Evolutionary conservation across 192 early-diverging fungal genomes (phyloP).

Genomic region (Entomortierella chlamydospora): DNA sequence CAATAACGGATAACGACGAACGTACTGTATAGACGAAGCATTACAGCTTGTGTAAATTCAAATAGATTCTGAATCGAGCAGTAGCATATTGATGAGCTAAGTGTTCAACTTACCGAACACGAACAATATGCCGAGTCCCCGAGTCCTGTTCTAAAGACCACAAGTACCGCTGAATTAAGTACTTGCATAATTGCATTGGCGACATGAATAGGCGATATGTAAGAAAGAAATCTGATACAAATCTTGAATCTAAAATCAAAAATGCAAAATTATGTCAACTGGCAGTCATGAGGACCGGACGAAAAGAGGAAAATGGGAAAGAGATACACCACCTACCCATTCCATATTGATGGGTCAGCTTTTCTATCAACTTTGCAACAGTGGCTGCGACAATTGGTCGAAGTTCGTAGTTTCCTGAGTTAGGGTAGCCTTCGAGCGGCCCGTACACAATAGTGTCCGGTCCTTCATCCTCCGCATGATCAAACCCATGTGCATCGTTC

Average conservation of each 20-base stretch:
- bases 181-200: constrained; percentile 63
- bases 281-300: too few relatives aligned
- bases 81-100: too few relatives aligned
- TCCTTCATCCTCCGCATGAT: constrained; percentile 40
- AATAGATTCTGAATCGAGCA: too few relatives aligned
- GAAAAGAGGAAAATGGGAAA: not conserved
- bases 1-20: constrained; percentile 68
- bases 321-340: constrained; percentile 48
- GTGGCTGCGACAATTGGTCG: constrained; percentile 60
- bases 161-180: constrained; percentile 63
- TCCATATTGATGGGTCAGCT: constrained; percentile 59
- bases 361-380: constrained; percentile 66
- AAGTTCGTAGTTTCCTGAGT: constrained; percentile 3
- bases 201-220: constrained; percentile 66
- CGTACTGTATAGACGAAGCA: constrained; percentile 28
- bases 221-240: constrained; percentile 65
- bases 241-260: constrained; percentile 57
- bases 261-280: not conserved
- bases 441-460: constrained; percentile 56
- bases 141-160: constrained; percentile 63
- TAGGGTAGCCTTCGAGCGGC: not conserved
- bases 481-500: constrained; percentile 57
- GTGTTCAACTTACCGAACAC: constrained; percentile 55
- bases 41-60: not conserved
- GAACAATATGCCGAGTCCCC: constrained; percentile 54